Percentiles rank a stretch among this genome's conserved stretches.
These are phyloP conservation scores for Pistacia vera DNA, from an alignment of 345 rosid species.

Conservation along the genomic window DNA sequence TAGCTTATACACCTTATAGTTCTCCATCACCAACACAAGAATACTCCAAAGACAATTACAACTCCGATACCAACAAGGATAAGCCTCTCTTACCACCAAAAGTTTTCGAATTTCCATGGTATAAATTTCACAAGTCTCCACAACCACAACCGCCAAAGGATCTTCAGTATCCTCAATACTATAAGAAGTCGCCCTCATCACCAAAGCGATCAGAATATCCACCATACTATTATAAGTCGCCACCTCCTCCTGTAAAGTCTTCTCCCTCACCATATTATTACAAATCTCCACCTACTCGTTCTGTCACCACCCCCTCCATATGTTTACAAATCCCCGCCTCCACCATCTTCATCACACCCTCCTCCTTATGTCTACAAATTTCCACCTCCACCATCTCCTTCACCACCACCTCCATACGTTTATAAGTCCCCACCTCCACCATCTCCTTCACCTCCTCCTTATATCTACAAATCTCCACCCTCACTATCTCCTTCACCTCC, in stretches of 20 bases:
- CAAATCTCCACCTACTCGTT: no score
- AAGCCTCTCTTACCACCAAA: background rate
- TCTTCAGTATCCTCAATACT: no score
- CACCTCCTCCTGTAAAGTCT: no score
- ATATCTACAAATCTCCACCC: background rate
- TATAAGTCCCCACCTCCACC: constrained; percentile 11
- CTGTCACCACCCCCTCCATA: background rate
- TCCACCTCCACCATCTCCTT: background rate
- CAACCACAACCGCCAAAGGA: background rate
- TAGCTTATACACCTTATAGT: constrained; percentile 19
- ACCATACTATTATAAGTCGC: no score
- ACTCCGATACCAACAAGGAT: no score
- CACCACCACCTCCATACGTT: background rate
- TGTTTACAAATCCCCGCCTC: background rate
- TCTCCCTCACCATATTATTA: no score
- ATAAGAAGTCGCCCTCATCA: no score
- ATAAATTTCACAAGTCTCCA: background rate
- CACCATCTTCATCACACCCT: background rate
- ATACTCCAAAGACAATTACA: background rate
- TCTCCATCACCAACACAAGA: background rate
- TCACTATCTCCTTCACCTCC: background rate
- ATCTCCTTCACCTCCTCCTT: background rate
- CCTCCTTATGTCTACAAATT: background rate
- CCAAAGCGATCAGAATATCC: no score
- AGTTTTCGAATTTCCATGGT: no score